These are phyloP conservation scores for Eutypa lata DNA, from an alignment of 2,329 filamentous ascomycete species.

Conservation along the genomic window DNA sequence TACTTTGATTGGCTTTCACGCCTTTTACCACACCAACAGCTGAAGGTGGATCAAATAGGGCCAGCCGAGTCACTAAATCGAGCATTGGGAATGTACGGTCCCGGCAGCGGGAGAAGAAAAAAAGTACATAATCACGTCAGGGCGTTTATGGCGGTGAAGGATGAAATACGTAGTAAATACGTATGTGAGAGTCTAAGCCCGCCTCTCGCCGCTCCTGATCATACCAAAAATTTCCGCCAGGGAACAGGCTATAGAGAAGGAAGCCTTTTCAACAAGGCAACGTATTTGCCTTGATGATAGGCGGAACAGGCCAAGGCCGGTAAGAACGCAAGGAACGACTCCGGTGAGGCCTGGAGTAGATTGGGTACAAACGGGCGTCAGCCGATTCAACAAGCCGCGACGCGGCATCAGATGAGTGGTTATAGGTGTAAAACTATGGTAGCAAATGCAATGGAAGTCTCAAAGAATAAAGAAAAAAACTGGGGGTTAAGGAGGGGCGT, in stretches of 20 bases:
- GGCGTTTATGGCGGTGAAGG: not conserved
- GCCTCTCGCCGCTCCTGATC: not conserved
- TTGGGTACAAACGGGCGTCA: not conserved
- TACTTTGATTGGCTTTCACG: too few relatives aligned
- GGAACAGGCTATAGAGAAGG: not conserved
- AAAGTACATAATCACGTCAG: not conserved
- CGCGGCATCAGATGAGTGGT: not conserved
- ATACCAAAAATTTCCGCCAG: not conserved
- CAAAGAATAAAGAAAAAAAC: not conserved
- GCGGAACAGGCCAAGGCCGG: not conserved
- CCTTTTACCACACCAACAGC: slow-evolving; percentile 15
- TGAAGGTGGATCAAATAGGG: slow-evolving; percentile 20
- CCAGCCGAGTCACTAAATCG: slow-evolving; percentile 15
- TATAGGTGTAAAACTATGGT: not conserved
- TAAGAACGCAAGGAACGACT: not conserved
- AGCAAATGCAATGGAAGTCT: not conserved
- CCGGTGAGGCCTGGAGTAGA: not conserved
- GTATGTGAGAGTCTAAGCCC: not conserved
- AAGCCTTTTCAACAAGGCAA: not conserved
- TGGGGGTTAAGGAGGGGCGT: not conserved
- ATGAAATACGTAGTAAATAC: not conserved
- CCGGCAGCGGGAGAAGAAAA: not conserved
- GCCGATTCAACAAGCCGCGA: not conserved
- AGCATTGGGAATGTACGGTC: not conserved
- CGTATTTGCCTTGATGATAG: not conserved